Conservation (phyloP, 2,329 filamentous ascomycete genomes). For the Xylariaceae sp. region DNA sequence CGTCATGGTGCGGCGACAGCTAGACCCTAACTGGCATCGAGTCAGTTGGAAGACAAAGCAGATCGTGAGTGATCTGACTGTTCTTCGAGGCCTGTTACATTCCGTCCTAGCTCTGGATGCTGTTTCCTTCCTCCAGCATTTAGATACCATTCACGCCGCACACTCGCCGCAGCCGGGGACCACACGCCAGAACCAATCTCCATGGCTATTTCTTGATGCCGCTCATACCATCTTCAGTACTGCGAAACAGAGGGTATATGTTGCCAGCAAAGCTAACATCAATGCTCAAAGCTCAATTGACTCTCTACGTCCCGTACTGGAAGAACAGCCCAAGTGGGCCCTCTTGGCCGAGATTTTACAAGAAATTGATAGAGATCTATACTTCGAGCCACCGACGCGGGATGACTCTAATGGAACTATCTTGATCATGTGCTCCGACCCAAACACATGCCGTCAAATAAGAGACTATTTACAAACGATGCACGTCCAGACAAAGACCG, state of each 20-base stretch:
- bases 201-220: slow-evolving; percentile 94
- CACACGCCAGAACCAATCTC: slow-evolving; percentile 83
- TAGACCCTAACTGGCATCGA: slow-evolving; percentile 96
- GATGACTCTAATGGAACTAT: slow-evolving; percentile 91
- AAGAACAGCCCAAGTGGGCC: slow-evolving; percentile 93
- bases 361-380: slow-evolving; percentile 88
- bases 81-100: slow-evolving; percentile 79
- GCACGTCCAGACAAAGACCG: slow-evolving; percentile 63
- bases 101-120: slow-evolving; percentile 82
- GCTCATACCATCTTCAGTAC: slow-evolving; percentile 92
- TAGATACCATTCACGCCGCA: slow-evolving; percentile 90
- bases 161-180: slow-evolving; percentile 86
- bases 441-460: slow-evolving; percentile 80
- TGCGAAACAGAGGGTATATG: slow-evolving; percentile 81
- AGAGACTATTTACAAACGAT: slow-evolving; percentile 90
- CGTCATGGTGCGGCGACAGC: slow-evolving; percentile 77
- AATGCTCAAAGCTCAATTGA: slow-evolving; percentile 50
- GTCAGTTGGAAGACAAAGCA: slow-evolving; percentile 93
- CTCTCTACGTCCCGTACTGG: slow-evolving; percentile 74
- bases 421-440: slow-evolving; percentile 91
- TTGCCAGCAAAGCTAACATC: slow-evolving; percentile 59
- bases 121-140: slow-evolving; percentile 85
- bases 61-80: slow-evolving; percentile 84
- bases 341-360: slow-evolving; percentile 85
- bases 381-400: slow-evolving; percentile 72